Conservation (phyloP, 306 rosid species). For the Arachis hypogaea region DNA sequence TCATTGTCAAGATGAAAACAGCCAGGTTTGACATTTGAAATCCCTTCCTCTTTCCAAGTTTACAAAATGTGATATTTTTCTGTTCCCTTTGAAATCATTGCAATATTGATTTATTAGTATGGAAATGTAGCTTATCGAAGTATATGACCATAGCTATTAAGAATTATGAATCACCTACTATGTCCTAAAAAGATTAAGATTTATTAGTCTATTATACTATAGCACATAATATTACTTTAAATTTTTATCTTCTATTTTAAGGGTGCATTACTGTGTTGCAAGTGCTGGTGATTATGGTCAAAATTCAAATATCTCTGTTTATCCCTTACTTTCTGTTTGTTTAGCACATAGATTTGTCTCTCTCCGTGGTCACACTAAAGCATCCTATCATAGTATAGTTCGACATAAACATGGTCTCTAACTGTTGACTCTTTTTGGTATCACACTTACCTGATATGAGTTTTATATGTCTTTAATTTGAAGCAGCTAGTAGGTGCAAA, state of each 20-base stretch:
- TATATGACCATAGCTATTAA: neutral
- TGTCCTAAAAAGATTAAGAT: neutral
- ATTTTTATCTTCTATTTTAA: neutral
- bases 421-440: constrained; percentile 24
- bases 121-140: constrained; percentile 1
- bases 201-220: neutral
- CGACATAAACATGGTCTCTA: neutral
- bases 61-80: neutral
- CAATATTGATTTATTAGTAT: neutral
- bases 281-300: neutral
- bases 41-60: constrained; percentile 14
- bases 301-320: constrained; percentile 9
- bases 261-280: constrained; percentile 17
- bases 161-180: neutral
- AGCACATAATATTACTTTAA: neutral
- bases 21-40: constrained; percentile 57
- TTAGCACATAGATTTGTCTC: constrained; percentile 24
- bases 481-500: constrained; percentile 41
- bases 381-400: constrained; percentile 25
- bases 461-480: constrained; percentile 30
- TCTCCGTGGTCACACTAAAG: constrained; percentile 5
- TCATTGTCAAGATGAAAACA: constrained; percentile 41
- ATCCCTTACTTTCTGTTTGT: constrained; percentile 26
- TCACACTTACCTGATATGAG: constrained; percentile 15
- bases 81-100: constrained; percentile 2